Base-by-base conservation (phyloP, 2,329 filamentous ascomycete species). In the Cercospora citrullina region DNA sequence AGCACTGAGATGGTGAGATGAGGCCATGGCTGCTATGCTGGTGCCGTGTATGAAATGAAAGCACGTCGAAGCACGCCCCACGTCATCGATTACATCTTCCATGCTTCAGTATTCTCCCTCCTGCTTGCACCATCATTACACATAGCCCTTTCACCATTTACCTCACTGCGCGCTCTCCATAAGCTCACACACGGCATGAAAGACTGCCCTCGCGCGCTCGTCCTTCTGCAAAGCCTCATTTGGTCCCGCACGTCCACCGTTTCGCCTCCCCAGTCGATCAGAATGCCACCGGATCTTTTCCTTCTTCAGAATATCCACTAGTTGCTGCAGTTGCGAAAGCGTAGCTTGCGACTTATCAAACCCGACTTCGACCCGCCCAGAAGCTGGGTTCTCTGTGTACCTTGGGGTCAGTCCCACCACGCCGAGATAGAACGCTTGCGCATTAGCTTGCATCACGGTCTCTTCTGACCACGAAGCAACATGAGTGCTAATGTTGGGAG, bases 271-370 rank as follows among this genome's bases (percentile, higher is more conserved):
- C 51, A 77, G 58, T 5, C 75, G 69, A 70, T 78, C 76, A 7
- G 70, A 73, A 72, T 78, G 76, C 76, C 76, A 78, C 21, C 75
- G 60, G 30, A 68, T 71, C 72, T 75, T 77, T 66, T 78, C 76
- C 64, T 74, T 75, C 72, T 78, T 78, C 69, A 78, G 60, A 9
- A 77, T 60, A 39, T 73, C 72, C 23, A 72, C 59, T 18, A 78
- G 58, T n/a, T 68, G 65, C 33, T 74, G 72, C 18, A 77, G 39
- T 53, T 77, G 72, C 59, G 58, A 66, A 14, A 69, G 59, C 14
- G 60, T 68, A 5, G 75, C 74, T 30, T 53, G 28, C 8, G 31
- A 48, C 30, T 68, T 70, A 18, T 77, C 72, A 60, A 75, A 77
- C 4, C 72, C 72, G 51, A 74, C 72, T 48, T 72, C 69, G 16